Percentiles rank a stretch among this genome's conserved stretches.
Conservation (phyloP, 441 rosid genomes). For the Populus trichocarpa region DNA sequence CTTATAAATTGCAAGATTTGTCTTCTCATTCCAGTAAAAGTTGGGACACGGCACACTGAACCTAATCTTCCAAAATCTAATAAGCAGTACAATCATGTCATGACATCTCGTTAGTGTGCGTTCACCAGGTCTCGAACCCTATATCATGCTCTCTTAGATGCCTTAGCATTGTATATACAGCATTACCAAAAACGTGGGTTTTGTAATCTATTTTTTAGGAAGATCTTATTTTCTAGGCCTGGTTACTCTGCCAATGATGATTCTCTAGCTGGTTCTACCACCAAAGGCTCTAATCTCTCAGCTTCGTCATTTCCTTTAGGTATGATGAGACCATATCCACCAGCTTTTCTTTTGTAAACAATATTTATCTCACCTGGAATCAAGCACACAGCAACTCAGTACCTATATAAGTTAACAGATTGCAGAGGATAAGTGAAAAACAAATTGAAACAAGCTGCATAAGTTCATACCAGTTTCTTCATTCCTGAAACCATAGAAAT, state of each 20-base stretch:
- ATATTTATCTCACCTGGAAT: conserved; percentile 81
- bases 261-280: conserved; percentile 49
- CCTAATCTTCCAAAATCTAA: conserved; percentile 6
- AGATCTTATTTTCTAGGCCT: neutral
- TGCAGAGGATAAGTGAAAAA: neutral
- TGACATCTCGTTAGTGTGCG: neutral
- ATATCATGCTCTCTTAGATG: conserved; percentile 3
- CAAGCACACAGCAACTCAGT: conserved; percentile 8
- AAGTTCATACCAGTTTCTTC: conserved; percentile 77
- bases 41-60: neutral
- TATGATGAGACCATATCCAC: conserved; percentile 61
- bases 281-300: conserved; percentile 57
- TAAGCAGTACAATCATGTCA: neutral
- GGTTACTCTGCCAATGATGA: conserved; percentile 41
- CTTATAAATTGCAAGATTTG: neutral
- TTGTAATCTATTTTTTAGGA: neutral
- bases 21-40: neutral
- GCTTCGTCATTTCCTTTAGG: conserved; percentile 32
- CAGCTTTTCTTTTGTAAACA: conserved; percentile 74
- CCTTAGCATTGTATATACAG: conserved; percentile 3
- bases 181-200: neutral
- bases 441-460: conserved; percentile 1
- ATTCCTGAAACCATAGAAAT: conserved; percentile 81
- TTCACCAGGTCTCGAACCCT: conserved; percentile 4
- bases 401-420: neutral